Base-by-base conservation (phyloP, 495 filamentous ascomycete genomes). In the Barbatosphaeria neglecta region DNA sequence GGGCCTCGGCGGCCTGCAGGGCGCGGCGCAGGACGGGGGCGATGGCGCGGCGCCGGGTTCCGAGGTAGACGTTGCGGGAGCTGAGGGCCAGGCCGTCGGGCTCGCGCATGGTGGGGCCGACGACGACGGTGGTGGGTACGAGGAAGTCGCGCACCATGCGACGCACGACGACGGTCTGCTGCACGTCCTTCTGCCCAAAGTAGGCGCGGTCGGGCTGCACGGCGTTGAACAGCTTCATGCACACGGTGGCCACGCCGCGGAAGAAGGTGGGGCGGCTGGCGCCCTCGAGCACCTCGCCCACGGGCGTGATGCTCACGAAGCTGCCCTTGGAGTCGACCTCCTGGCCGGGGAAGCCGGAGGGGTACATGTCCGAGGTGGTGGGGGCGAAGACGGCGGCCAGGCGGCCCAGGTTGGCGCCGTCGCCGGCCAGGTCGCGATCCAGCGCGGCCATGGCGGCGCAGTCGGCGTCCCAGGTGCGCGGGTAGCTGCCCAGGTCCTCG, bases 141-240 rank as follows among this genome's bases (percentile, higher is more conserved):
- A 84, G 82, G 51, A 99, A 90, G 57, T 99, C 92, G 51, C 76
- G 66, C 3, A 96, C 85, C 79, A 99, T 76, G 7, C 84, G 76
- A 61, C 76, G 78, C 56, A 99, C 86, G 6, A 99, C 76, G 7
- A 90, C 85, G 0, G 87, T 93, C 67, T 99, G 92, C 65, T 99
- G 92, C 16, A 96, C 78, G 56, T 99, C 92, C 67, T 99, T 97
- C 66, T 97, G 93, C 1, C 92, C 92, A 64, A 99, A 96, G 60
- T 95, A 99, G 1, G 89, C 93, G 37, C 78, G 77, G 37, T 94
- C 86, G 2, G 92, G 87, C 52, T 80, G 74, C 33, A 88, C 82
- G 41, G 90, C 86, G 58, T 96, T 97, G 66, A 98, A 92, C 19
- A 98, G 67, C 72, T 98, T 98, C 82, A 88, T 90, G 66, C 88